Conservation (phyloP, 2,329 filamentous ascomycete genomes). For the Lachnum nothofagi region DNA sequence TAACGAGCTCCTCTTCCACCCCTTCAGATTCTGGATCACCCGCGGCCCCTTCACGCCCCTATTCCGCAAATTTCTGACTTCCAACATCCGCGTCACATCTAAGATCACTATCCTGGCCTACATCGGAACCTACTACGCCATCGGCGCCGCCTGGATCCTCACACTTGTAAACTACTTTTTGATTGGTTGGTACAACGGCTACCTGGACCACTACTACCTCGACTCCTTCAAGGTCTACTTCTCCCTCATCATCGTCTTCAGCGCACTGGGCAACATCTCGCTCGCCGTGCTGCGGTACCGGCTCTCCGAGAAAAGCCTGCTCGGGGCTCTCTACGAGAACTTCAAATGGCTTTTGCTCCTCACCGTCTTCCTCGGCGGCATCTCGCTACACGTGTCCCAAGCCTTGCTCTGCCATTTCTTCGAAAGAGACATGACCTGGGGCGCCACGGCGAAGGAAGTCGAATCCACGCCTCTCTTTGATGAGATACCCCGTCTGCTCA, state of each 20-base stretch:
- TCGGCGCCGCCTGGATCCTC: conserved; percentile 60
- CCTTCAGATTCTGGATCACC: conserved; percentile 55
- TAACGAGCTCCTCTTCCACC: conserved; percentile 66
- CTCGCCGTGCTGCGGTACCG: conserved; percentile 60
- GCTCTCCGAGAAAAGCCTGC: conserved; percentile 47
- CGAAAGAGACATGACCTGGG: conserved; percentile 78
- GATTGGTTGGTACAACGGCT: conserved; percentile 64
- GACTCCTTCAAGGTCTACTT: conserved; percentile 61
- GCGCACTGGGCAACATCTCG: conserved; percentile 41
- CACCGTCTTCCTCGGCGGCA: conserved; percentile 75
- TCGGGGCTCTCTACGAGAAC: conserved; percentile 48
- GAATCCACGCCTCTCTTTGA: conserved; percentile 37
- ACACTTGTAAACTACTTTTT: conserved; percentile 66
- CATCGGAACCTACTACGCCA: conserved; percentile 57
- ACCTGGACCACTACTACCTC: conserved; percentile 61
- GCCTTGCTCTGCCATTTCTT: conserved; percentile 77
- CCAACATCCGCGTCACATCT: conserved; percentile 56
- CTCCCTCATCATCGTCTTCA: conserved; percentile 61
- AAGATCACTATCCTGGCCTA: conserved; percentile 69
- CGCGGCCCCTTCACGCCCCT: conserved; percentile 61
- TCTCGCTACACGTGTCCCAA: conserved; percentile 72
- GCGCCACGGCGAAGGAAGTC: conserved; percentile 73
- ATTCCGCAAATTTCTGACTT: conserved; percentile 55
- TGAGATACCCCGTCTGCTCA: conserved; percentile 43
- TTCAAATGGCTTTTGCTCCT: conserved; percentile 68